Evolutionary conservation across 73 alveolate species (phyloP).

Genomic region (Durusdinium trenchii): DNA sequence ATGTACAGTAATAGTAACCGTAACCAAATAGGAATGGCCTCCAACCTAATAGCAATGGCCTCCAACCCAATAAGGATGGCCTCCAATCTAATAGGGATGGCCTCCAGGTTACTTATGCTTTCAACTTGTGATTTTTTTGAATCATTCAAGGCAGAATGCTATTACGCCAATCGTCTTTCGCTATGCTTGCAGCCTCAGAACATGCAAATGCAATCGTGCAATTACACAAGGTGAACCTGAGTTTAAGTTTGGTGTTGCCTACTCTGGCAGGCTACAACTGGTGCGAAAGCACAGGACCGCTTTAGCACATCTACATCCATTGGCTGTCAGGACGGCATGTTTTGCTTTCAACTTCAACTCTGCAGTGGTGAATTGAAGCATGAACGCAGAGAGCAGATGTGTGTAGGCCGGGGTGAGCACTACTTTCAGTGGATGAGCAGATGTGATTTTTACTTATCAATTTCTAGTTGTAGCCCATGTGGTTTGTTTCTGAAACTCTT

Average conservation of each 20-base stretch:
- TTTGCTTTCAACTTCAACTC: background rate
- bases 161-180: constrained; percentile 89
- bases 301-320: constrained; percentile 62
- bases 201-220: background rate
- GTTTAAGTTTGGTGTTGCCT: background rate
- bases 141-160: constrained; percentile 48
- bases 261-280: constrained; percentile 54
- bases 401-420: too few species aligned
- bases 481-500: background rate
- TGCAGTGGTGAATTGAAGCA: too few species aligned
- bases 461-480: background rate
- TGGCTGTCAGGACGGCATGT: constrained; percentile 65
- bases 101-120: too few species aligned
- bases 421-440: background rate
- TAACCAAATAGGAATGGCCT: too few species aligned
- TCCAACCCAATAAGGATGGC: too few species aligned
- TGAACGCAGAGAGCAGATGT: too few species aligned
- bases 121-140: too few species aligned
- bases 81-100: too few species aligned
- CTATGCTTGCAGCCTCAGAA: constrained; percentile 20
- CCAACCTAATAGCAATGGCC: too few species aligned
- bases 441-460: background rate
- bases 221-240: background rate
- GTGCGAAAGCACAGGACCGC: constrained; percentile 67
- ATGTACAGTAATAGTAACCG: too few species aligned